A percentile compares a stretch with the other conserved stretches of the same genome.
These are phyloP conservation scores for Akanthomyces muscarius DNA, from an alignment of 2,329 filamentous ascomycete species.

Conservation along the genomic window DNA sequence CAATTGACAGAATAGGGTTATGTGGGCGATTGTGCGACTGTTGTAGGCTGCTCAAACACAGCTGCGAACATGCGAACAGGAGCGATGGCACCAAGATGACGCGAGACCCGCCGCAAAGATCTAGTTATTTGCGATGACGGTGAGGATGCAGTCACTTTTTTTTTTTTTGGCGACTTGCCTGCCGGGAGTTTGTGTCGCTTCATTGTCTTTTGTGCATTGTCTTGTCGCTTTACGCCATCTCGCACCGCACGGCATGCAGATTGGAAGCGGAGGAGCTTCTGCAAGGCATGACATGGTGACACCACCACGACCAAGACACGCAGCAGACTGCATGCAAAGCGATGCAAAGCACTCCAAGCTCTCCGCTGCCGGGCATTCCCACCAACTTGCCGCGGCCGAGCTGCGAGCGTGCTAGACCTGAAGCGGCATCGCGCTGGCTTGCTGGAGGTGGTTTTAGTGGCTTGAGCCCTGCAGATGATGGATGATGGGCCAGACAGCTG, in stretches of 20 bases:
- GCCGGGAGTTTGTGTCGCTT: background rate
- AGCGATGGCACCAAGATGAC: background rate
- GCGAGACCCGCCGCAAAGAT: conserved; percentile 1
- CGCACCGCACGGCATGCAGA: background rate
- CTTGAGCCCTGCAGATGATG: background rate
- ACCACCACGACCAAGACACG: background rate
- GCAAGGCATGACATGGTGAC: background rate
- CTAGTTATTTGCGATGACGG: background rate
- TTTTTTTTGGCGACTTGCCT: background rate
- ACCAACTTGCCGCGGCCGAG: background rate
- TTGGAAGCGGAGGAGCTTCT: background rate
- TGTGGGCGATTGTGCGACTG: background rate
- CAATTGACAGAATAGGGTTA: background rate
- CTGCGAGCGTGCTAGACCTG: background rate
- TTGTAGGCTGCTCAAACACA: conserved; percentile 1
- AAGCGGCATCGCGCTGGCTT: conserved; percentile 9
- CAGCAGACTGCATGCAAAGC: background rate
- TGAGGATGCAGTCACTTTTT: background rate
- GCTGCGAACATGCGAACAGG: background rate
- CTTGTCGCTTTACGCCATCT: background rate
- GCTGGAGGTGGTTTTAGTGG: background rate
- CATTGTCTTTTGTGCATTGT: background rate
- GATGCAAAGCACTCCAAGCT: background rate
- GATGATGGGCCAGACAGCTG: background rate
- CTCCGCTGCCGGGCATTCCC: background rate